These are phyloP conservation scores for sunflower (Helianthus annuus) DNA, from an alignment of 129 eudicot species.

Conservation along the genomic window HanXRQr2.0-SUNRISE NC_035444.2:55260253-55260752, in stretches of 20 bases:
- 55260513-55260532: slow-evolving; percentile 36
- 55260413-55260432: slow-evolving; percentile 80
- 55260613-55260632: slow-evolving; percentile 52
- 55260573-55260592: slow-evolving; percentile 37
- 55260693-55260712: neutral
- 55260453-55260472: slow-evolving; percentile 69
- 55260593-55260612: slow-evolving; percentile 47
- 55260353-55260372: neutral
- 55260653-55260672: neutral
- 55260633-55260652: slow-evolving; percentile 43
- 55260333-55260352: neutral
- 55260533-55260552: slow-evolving; percentile 86
- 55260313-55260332: too few species aligned
- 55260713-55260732: slow-evolving; percentile 18
- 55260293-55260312: too few species aligned
- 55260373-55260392: slow-evolving; percentile 7
- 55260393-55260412: slow-evolving; percentile 47
- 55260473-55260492: slow-evolving; percentile 68
- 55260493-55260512: slow-evolving; percentile 60
- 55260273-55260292: too few species aligned
- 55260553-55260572: slow-evolving; percentile 61
- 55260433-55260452: slow-evolving; percentile 68
- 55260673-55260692: neutral
- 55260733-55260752: slow-evolving; percentile 13
- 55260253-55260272: too few species aligned